phyloP scores from a whole-genome alignment of 768 basidiomycete species.

The Porphyrellus cyaneotinctus region DNA sequence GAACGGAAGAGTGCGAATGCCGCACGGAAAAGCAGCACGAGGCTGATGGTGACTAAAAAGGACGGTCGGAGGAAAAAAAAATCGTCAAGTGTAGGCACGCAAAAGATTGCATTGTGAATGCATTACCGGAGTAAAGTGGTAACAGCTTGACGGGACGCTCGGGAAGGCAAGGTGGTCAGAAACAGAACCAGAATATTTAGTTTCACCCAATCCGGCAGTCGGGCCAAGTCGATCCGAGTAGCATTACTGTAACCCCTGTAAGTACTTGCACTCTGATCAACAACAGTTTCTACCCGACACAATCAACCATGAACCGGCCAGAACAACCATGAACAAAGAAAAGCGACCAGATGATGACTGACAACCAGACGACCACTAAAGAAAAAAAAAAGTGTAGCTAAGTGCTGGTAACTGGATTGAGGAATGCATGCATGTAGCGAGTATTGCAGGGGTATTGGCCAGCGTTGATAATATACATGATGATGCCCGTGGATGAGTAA shows the following conservation, averaged over 20 bases:
- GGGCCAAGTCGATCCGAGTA: too few species aligned
- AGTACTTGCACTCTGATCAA: too few species aligned
- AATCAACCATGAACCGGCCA: constrained; percentile 5
- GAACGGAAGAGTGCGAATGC: constrained; percentile 17
- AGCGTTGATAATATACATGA: constrained; percentile 19
- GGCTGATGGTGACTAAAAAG: constrained; percentile 28
- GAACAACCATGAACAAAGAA: constrained; percentile 2
- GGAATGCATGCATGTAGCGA: constrained; percentile 12
- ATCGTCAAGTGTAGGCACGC: neutral
- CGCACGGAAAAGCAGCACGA: constrained; percentile 32
- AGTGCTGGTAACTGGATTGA: constrained; percentile 11
- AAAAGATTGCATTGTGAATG: neutral
- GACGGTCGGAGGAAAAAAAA: neutral
- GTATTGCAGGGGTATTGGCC: constrained; percentile 26
- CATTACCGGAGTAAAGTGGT: constrained; percentile 24
- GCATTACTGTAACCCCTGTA: neutral
- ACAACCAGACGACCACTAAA: constrained; percentile 7
- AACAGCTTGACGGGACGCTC: constrained; percentile 26
- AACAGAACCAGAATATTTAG: too few species aligned
- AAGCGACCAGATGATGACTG: constrained; percentile 4
- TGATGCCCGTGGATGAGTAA: neutral
- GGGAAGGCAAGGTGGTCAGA: too few species aligned
- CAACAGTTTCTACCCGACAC: constrained; percentile 7
- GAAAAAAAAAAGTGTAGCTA: constrained; percentile 5
- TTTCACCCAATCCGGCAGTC: too few species aligned